Percentiles rank a stretch among this genome's conserved stretches.
Evolutionary conservation across 495 filamentous ascomycete genomes (phyloP).

Genomic region (Chlorociboria aeruginascens): DNA sequence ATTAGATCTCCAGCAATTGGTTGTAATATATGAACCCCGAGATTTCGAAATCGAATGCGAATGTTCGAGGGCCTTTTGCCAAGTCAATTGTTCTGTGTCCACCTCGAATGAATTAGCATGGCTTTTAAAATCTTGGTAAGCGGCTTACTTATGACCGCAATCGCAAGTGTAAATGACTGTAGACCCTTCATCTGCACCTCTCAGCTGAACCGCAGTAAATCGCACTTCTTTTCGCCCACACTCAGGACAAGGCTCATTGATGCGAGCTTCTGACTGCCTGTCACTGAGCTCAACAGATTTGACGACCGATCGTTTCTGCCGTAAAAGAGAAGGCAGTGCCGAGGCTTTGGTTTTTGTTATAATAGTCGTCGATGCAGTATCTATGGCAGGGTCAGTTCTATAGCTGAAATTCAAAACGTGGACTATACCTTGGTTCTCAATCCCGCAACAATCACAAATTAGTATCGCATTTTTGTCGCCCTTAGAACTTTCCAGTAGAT

Average conservation of each 20-base stretch:
- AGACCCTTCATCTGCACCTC: conserved; percentile 89
- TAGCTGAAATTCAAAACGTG: neutral
- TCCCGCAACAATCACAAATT: conserved; percentile 73
- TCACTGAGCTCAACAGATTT: conserved; percentile 73
- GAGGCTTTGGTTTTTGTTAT: conserved; percentile 75
- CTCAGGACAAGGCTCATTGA: conserved; percentile 57
- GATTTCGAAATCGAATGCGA: neutral
- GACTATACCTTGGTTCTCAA: conserved; percentile 61
- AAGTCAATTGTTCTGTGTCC: conserved; percentile 45
- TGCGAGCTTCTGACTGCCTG: conserved; percentile 62
- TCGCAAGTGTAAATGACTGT: conserved; percentile 82
- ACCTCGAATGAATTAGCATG: conserved; percentile 30
- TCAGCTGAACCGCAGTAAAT: conserved; percentile 73
- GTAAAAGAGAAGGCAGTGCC: conserved; percentile 76
- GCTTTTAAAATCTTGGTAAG: conserved; percentile 15
- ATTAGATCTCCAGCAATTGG: conserved; percentile 22
- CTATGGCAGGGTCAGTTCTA: conserved; percentile 28
- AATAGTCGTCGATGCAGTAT: conserved; percentile 67
- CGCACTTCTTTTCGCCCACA: conserved; percentile 77
- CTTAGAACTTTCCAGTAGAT: conserved; percentile 70
- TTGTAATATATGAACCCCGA: neutral
- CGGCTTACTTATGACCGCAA: conserved; percentile 68
- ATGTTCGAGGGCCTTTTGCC: neutral
- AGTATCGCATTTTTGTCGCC: conserved; percentile 64
- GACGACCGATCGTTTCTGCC: conserved; percentile 73